Conservation (phyloP, 176 grass and related monocot genomes). For the Phyllostachys edulis region DNA sequence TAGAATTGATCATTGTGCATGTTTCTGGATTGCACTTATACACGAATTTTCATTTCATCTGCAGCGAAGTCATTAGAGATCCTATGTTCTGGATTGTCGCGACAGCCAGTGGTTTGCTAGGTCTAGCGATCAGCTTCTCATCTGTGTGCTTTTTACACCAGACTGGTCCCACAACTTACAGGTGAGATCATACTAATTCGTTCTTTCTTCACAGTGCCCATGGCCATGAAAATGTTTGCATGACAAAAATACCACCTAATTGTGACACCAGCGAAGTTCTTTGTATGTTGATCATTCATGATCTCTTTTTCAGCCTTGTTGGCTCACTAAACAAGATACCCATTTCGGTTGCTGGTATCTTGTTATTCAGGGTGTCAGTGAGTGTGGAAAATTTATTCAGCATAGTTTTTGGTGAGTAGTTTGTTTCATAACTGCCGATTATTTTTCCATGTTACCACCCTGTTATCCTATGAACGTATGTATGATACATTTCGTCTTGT, state of each 20-base stretch:
- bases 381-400: constrained; percentile 79
- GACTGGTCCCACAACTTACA: constrained; percentile 90
- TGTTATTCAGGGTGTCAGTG: constrained; percentile 76
- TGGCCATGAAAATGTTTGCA: not conserved
- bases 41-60: constrained; percentile 24
- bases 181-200: constrained; percentile 42
- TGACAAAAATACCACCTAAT: not conserved
- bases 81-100: constrained; percentile 89
- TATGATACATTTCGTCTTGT: not conserved
- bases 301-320: constrained; percentile 50
- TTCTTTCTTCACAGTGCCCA: not conserved
- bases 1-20: not conserved
- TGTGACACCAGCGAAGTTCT: constrained; percentile 8
- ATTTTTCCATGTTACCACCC: not conserved
- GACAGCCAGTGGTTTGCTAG: constrained; percentile 75
- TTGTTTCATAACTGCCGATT: constrained; percentile 7
- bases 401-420: constrained; percentile 72
- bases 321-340: constrained; percentile 95
- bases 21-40: constrained; percentile 14
- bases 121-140: constrained; percentile 88
- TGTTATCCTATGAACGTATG: not conserved
- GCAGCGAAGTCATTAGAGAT: constrained; percentile 63
- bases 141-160: constrained; percentile 87
- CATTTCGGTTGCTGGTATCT: constrained; percentile 80
- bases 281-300: not conserved